phyloP scores from a whole-genome alignment of 129 eudicot species.

The sunflower (Helianthus annuus) region HanXRQr2.0-SUNRISE NC_035435.2:163573292-163573791 shows the following conservation, averaged over 20 bases:
- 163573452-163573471: slow-evolving; percentile 76
- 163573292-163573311: slow-evolving; percentile 95
- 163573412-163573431: no score
- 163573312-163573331: slow-evolving; percentile 91
- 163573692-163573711: not conserved
- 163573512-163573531: slow-evolving; percentile 90
- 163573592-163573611: slow-evolving; percentile 8
- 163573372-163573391: slow-evolving; percentile 53
- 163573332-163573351: slow-evolving; percentile 87
- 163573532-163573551: slow-evolving; percentile 64
- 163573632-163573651: slow-evolving; percentile 25
- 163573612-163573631: slow-evolving; percentile 12
- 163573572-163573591: not conserved
- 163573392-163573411: not conserved
- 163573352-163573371: slow-evolving; percentile 97
- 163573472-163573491: slow-evolving; percentile 84
- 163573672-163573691: not conserved
- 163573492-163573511: slow-evolving; percentile 80
- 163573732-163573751: not conserved
- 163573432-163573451: no score
- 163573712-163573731: not conserved
- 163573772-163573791: not conserved
- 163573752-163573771: not conserved
- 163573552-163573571: not conserved
- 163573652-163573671: not conserved